Conservation (phyloP, 2,329 filamentous ascomycete genomes). For the Podosphaera xanthii region DNA sequence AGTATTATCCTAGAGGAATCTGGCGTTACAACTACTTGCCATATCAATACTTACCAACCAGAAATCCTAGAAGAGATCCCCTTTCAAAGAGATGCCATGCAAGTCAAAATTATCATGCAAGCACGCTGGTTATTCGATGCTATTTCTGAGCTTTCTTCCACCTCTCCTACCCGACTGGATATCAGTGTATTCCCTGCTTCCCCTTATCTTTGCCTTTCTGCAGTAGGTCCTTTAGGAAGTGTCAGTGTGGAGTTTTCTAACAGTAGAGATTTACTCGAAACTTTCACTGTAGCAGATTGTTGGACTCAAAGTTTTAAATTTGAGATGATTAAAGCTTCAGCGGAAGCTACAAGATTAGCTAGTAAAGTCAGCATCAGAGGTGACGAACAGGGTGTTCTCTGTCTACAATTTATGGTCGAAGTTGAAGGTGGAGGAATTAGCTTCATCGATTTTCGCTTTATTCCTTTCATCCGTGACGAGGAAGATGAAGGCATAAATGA, state of each 20-base stretch:
- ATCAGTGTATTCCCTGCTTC: conserved; percentile 35
- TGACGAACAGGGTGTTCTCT: conserved; percentile 74
- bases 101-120: conserved; percentile 90
- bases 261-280: conserved; percentile 48
- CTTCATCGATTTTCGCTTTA: conserved; percentile 66
- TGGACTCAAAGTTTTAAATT: conserved; percentile 67
- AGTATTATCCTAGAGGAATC: conserved; percentile 70
- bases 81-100: conserved; percentile 55
- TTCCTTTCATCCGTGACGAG: conserved; percentile 41
- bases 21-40: conserved; percentile 71
- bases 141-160: conserved; percentile 37
- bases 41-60: conserved; percentile 69
- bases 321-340: conserved; percentile 60
- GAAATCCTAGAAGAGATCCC: conserved; percentile 62
- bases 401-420: conserved; percentile 90
- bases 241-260: conserved; percentile 44
- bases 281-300: conserved; percentile 37
- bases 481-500: conserved; percentile 17
- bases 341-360: conserved; percentile 77
- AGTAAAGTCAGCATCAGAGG: conserved; percentile 81
- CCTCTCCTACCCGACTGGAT: conserved; percentile 47
- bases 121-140: conserved; percentile 49
- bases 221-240: conserved; percentile 32
- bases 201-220: conserved; percentile 56
- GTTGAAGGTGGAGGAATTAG: conserved; percentile 45